Evolutionary conservation across 441 rosid genomes (phyloP).

Genomic region (Pelargonium myrrhifolium): DNA sequence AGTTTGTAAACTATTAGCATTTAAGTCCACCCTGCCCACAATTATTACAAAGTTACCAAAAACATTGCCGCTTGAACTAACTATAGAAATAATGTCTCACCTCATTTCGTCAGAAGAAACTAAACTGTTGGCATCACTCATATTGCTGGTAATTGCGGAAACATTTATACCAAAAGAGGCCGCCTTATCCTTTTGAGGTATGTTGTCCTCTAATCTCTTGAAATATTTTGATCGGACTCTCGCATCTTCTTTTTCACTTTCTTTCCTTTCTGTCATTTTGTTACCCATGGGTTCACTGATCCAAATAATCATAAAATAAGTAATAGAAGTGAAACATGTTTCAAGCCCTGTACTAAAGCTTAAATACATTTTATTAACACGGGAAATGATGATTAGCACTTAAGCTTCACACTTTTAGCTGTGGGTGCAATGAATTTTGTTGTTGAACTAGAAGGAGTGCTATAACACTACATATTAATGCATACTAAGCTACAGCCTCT

Average conservation of each 20-base stretch:
- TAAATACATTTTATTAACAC: neutral
- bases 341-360: neutral
- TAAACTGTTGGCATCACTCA: constrained; percentile 9
- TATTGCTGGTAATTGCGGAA: constrained; percentile 19
- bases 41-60: neutral
- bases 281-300: constrained; percentile 27
- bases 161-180: constrained; percentile 23
- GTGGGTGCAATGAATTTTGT: neutral
- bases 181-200: constrained; percentile 24
- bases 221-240: constrained; percentile 30
- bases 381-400: neutral
- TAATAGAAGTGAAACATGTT: too few species aligned
- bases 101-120: constrained; percentile 13
- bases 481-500: neutral
- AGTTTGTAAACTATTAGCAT: constrained; percentile 19
- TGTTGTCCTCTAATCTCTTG: constrained; percentile 28
- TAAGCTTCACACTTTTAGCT: neutral
- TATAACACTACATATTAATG: neutral
- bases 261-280: constrained; percentile 22
- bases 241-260: constrained; percentile 30
- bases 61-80: neutral
- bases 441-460: neutral
- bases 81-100: constrained; percentile 7
- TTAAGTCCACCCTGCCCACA: constrained; percentile 24
- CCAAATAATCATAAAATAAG: constrained; percentile 5